Evolutionary conservation across 1,139 yeast species (phyloP), one percentile per base, ranked within the genome.

Genomic region (Martiniozyma asiatica): DNA sequence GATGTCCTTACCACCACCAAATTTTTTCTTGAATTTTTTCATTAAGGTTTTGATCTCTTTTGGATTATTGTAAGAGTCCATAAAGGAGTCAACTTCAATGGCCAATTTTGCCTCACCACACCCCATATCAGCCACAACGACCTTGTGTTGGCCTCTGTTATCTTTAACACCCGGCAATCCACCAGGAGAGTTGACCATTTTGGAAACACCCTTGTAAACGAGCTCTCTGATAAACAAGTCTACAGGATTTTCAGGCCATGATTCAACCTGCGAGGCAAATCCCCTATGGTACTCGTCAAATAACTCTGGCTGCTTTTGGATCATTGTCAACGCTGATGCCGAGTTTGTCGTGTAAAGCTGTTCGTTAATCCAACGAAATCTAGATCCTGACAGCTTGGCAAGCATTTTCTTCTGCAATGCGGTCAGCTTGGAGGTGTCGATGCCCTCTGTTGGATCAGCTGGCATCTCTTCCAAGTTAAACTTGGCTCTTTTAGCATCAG

Each of bases 241-340:
- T 11, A 92, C 94, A 0, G 99, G 99, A 50, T 89, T 89, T 54
- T 87, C 94, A 1, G 99, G 98, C 99, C 99, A 89, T 20, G 85
- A 66, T 49, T 79, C 84, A 14, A 89, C 97, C 54, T 89, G 99
- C 5, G 85, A 77, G 44, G 94, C 66, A 63, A 92, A 89, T 0
- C 99, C 99, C 39, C 73, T 78, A 51, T 89, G 99, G 47, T 89
- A 89, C 48, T 87, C 97, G 41, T 84, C 93, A 53, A 87, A 89
- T 41, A 92, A 62, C 17, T 74, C 72, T 0, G 99, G 99, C 43
- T 87, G 94, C 14, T 77, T 73, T 37, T 69, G 58, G 31, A 92
- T 73, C 41, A 92, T 59, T 26, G 65, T 61, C 22, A 84, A 59
- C 0, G 98, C 98, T 19, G 72, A 72, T 10, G 69, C 73, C 0